A percentile compares a stretch with the other conserved stretches of the same genome.
Evolutionary conservation across 1,139 yeast genomes (phyloP).

Genomic region (Yamadazyma sp.): DNA sequence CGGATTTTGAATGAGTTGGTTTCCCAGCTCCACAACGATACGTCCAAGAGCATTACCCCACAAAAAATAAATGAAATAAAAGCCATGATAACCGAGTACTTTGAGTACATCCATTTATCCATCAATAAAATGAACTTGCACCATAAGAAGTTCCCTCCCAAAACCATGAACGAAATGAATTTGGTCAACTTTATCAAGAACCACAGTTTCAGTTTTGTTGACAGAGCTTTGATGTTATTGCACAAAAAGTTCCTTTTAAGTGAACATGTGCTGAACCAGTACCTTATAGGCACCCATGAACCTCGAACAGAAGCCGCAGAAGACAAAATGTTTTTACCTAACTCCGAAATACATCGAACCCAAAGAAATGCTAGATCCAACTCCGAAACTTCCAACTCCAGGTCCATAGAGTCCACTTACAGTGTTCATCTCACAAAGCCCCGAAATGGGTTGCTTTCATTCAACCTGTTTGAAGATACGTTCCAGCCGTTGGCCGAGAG

Average conservation of each 20-base stretch:
- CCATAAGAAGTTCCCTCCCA: constrained; percentile 27
- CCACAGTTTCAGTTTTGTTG: constrained; percentile 55
- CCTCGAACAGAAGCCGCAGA: no score
- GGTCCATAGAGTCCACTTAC: constrained; percentile 9
- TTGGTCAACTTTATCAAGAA: constrained; percentile 49
- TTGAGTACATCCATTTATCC: constrained; percentile 48
- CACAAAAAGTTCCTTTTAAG: constrained; percentile 53
- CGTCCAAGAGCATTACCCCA: constrained; percentile 33
- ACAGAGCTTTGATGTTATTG: constrained; percentile 53
- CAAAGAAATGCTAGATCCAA: neutral
- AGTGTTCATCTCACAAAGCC: constrained; percentile 19
- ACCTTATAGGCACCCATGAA: neutral
- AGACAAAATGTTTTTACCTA: no score
- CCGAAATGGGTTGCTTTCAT: constrained; percentile 29
- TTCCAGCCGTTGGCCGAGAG: constrained; percentile 41
- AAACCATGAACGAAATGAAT: constrained; percentile 42
- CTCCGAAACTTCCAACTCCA: neutral
- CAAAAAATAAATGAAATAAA: constrained; percentile 46
- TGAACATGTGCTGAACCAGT: constrained; percentile 14
- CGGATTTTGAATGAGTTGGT: constrained; percentile 54
- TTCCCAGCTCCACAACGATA: constrained; percentile 40
- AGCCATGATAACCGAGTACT: constrained; percentile 48
- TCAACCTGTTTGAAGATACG: constrained; percentile 43
- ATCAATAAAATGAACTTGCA: constrained; percentile 30
- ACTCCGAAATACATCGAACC: no score